A percentile compares a stretch with the other conserved stretches of the same genome.
Evolutionary conservation across 2,329 filamentous ascomycete species (phyloP).

Genomic region (Harringtonia lauricola): DNA sequence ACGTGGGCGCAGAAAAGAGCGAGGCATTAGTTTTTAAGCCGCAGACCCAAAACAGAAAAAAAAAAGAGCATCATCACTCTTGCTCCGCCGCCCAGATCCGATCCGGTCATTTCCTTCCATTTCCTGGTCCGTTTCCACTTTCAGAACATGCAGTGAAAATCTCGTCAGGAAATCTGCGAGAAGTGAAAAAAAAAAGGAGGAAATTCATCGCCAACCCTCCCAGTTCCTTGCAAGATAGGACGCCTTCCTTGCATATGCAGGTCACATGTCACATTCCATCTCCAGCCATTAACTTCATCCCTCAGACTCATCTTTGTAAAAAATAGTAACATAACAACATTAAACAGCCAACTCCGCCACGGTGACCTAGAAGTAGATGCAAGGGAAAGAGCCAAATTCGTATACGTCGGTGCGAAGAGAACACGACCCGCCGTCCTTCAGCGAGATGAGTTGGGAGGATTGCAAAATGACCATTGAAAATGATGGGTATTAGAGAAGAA

Average conservation of each 20-base stretch:
- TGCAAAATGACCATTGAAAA: neutral
- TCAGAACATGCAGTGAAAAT: too few relatives aligned
- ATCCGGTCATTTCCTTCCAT: too few relatives aligned
- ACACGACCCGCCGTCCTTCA: neutral
- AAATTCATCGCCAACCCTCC: too few relatives aligned
- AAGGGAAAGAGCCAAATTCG: neutral
- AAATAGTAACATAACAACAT: too few relatives aligned
- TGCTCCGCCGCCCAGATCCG: neutral
- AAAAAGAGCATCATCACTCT: neutral
- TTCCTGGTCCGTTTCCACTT: too few relatives aligned
- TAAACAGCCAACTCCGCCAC: too few relatives aligned
- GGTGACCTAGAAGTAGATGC: too few relatives aligned
- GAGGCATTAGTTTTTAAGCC: neutral
- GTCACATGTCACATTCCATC: too few relatives aligned
- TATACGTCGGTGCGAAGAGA: neutral
- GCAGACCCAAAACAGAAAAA: constrained; percentile 1
- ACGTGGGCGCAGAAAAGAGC: neutral
- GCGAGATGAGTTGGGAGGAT: neutral
- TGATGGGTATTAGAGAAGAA: neutral
- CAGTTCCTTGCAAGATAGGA: too few relatives aligned
- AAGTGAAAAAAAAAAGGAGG: neutral
- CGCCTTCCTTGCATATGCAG: too few relatives aligned
- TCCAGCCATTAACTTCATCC: too few relatives aligned
- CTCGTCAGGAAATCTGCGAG: neutral
- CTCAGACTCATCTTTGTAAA: too few relatives aligned